phyloP scores from a whole-genome alignment of 495 filamentous ascomycete species.

The Bacidia gigantensis region DNA sequence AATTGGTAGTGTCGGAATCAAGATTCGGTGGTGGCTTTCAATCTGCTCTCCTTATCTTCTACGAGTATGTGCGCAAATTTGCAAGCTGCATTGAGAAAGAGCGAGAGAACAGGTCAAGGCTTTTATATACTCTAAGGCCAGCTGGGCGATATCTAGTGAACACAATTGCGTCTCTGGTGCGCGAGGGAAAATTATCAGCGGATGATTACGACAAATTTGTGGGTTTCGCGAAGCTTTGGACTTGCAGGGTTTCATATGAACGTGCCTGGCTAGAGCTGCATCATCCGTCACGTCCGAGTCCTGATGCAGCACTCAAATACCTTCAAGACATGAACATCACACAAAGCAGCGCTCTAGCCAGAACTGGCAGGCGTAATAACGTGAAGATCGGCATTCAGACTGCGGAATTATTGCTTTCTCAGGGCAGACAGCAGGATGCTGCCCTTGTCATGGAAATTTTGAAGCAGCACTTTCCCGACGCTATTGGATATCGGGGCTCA shows the following conservation, averaged over 20 bases:
- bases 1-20: background rate
- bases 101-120: background rate
- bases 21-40: background rate
- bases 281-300: background rate
- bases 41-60: slow-evolving; percentile 4
- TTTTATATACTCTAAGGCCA: background rate
- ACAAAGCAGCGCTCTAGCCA: background rate
- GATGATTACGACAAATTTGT: background rate
- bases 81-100: background rate
- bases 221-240: background rate
- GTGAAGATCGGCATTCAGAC: slow-evolving; percentile 5
- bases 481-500: too few species aligned
- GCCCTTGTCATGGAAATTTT: slow-evolving; percentile 1
- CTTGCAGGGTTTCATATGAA: background rate
- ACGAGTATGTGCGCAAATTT: background rate
- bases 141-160: background rate
- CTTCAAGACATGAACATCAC: background rate
- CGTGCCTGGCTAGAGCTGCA: background rate
- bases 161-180: background rate
- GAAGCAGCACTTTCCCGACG: background rate
- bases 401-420: slow-evolving; percentile 3
- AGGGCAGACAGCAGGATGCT: slow-evolving; percentile 2
- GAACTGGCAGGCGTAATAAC: background rate
- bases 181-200: background rate
- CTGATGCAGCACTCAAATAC: background rate